Percentiles rank a stretch among this genome's conserved stretches.
These are phyloP conservation scores for Ophiorrhiza pumila DNA, from an alignment of 257 asterid genomes.

Conservation along the genomic window DNA sequence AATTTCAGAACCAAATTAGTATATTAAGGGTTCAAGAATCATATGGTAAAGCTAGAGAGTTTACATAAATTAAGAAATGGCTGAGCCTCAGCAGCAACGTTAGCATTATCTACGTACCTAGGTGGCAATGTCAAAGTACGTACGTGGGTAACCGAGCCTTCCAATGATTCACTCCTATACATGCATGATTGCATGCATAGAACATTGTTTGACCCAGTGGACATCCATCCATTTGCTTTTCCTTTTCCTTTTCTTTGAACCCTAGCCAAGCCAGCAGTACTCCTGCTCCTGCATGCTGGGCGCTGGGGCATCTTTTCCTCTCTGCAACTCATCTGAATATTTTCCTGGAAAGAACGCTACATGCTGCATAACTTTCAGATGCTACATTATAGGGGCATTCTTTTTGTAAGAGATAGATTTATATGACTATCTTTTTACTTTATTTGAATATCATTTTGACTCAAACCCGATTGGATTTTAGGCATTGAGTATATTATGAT, in stretches of 20 bases:
- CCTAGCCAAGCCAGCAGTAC: too few species aligned
- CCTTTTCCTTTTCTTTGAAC: background rate
- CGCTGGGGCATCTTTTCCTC: background rate
- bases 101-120: constrained; percentile 9
- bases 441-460: background rate
- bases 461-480: background rate
- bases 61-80: too few species aligned
- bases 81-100: too few species aligned
- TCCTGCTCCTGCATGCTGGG: background rate
- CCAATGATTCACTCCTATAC: constrained; percentile 16
- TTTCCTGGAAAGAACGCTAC: constrained; percentile 30
- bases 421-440: background rate
- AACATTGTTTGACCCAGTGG: constrained; percentile 16
- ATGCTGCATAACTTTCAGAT: constrained; percentile 19
- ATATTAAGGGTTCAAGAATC: too few species aligned
- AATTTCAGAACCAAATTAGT: too few species aligned
- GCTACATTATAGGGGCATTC: background rate
- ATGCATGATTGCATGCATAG: constrained; percentile 20
- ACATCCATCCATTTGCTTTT: background rate
- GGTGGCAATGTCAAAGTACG: background rate
- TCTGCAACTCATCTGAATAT: constrained; percentile 10
- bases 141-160: constrained; percentile 24
- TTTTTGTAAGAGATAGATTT: constrained; percentile 1
- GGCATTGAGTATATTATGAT: background rate
- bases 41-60: too few species aligned